These are phyloP conservation scores for Amanita fuliginea DNA, from an alignment of 768 basidiomycete species.

Conservation along the genomic window DNA sequence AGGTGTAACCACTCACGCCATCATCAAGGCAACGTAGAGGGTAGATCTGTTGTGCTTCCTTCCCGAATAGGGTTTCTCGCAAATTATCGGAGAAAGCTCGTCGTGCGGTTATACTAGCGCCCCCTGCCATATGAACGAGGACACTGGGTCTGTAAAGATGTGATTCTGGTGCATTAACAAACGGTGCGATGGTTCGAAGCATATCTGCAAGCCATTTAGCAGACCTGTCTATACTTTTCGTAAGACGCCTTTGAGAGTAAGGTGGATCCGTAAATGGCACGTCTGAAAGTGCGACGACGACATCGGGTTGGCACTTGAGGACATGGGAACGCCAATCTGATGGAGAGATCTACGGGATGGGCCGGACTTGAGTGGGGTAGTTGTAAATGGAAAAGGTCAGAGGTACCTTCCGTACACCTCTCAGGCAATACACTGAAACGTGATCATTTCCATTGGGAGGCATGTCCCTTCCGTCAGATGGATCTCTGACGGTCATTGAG, in stretches of 20 bases:
- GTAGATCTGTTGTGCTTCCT: constrained; percentile 39
- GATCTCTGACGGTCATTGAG: constrained; percentile 56
- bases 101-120: constrained; percentile 42
- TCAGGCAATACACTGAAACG: constrained; percentile 44
- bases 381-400: background rate
- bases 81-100: constrained; percentile 51
- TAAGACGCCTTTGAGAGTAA: constrained; percentile 68
- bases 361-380: background rate
- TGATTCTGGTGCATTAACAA: background rate
- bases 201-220: constrained; percentile 50
- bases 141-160: constrained; percentile 17
- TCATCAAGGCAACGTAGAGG: constrained; percentile 54
- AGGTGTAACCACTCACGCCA: constrained; percentile 56
- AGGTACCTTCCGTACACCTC: constrained; percentile 63
- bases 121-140: constrained; percentile 64
- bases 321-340: constrained; percentile 46
- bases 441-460: constrained; percentile 58
- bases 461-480: constrained; percentile 52
- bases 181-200: constrained; percentile 15
- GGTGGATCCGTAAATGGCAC: constrained; percentile 53
- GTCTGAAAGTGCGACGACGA: constrained; percentile 64
- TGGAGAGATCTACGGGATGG: constrained; percentile 34
- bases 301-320: constrained; percentile 47
- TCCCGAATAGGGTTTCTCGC: constrained; percentile 41
- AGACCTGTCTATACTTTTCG: constrained; percentile 66